Evolutionary conservation across 257 asterid genomes (phyloP).

Genomic region (Jaltomata sinuosa): DNA sequence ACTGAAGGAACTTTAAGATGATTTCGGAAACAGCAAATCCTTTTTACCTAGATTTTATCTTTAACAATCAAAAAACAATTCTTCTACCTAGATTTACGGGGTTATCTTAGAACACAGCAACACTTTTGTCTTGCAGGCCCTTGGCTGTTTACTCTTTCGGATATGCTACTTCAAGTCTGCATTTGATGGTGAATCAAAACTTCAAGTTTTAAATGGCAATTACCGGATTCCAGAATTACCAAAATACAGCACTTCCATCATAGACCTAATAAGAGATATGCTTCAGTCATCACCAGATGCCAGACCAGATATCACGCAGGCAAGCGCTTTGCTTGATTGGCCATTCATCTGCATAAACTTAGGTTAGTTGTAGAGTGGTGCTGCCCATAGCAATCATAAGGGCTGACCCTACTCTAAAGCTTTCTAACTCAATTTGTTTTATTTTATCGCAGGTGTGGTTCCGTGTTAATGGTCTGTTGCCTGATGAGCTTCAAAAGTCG

Average conservation of each 20-base stretch:
- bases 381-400: conserved; percentile 48
- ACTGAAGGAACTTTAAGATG: neutral
- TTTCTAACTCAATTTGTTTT: conserved; percentile 17
- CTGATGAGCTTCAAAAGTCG: conserved; percentile 69
- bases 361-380: conserved; percentile 73
- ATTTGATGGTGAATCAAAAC: conserved; percentile 98
- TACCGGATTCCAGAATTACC: conserved; percentile 92
- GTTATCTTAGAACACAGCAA: neutral
- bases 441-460: conserved; percentile 75
- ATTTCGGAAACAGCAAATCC: neutral
- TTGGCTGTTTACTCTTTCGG: conserved; percentile 94
- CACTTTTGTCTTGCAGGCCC: conserved; percentile 48
- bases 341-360: conserved; percentile 75
- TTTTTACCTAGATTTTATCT: neutral
- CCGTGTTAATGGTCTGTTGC: conserved; percentile 80
- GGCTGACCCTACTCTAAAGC: conserved; percentile 33
- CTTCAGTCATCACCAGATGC: conserved; percentile 82
- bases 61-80: neutral
- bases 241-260: conserved; percentile 60
- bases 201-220: conserved; percentile 88
- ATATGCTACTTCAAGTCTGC: conserved; percentile 91
- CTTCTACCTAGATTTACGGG: neutral
- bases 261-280: conserved; percentile 70
- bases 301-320: conserved; percentile 99
- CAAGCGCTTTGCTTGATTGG: conserved; percentile 93